phyloP scores from a whole-genome alignment of 2,329 filamentous ascomycete genomes.

The Fusarium irregulare region DNA sequence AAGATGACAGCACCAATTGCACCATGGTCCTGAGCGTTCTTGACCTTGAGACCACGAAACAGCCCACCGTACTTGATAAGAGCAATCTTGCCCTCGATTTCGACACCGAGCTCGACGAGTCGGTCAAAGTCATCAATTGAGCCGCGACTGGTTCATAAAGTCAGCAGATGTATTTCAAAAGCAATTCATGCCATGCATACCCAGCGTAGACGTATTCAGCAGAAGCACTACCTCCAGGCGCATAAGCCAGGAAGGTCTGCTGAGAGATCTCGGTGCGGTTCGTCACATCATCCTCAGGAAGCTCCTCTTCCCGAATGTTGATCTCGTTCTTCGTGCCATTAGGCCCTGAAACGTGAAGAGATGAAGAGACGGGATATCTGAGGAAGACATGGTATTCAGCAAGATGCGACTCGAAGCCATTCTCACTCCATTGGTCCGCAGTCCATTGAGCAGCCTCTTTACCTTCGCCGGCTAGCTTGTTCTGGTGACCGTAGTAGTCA shows the following conservation, averaged over 20 bases:
- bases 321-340: constrained; percentile 69
- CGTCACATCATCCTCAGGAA: constrained; percentile 79
- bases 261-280: constrained; percentile 71
- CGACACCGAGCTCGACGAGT: constrained; percentile 73
- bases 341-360: constrained; percentile 54
- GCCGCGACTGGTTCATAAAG: constrained; percentile 60
- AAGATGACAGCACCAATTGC: constrained; percentile 86
- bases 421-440: constrained; percentile 51
- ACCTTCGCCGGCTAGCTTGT: constrained; percentile 54
- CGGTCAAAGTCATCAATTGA: constrained; percentile 80
- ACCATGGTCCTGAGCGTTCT: constrained; percentile 84
- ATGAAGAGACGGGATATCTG: constrained; percentile 67
- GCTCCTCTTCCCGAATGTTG: constrained; percentile 75
- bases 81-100: constrained; percentile 80
- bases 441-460: constrained; percentile 55
- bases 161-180: neutral
- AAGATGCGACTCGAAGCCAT: constrained; percentile 51
- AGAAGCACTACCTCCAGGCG: constrained; percentile 80
- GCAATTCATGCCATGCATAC: constrained; percentile 47
- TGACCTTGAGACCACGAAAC: constrained; percentile 85
- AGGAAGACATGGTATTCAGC: constrained; percentile 68
- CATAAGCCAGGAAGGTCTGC: constrained; percentile 87
- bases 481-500: constrained; percentile 54
- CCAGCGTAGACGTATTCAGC: constrained; percentile 82
- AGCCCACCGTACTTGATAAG: constrained; percentile 80